phyloP scores from a whole-genome alignment of 208 protist genomes.

The Phytomonas francai region DNA sequence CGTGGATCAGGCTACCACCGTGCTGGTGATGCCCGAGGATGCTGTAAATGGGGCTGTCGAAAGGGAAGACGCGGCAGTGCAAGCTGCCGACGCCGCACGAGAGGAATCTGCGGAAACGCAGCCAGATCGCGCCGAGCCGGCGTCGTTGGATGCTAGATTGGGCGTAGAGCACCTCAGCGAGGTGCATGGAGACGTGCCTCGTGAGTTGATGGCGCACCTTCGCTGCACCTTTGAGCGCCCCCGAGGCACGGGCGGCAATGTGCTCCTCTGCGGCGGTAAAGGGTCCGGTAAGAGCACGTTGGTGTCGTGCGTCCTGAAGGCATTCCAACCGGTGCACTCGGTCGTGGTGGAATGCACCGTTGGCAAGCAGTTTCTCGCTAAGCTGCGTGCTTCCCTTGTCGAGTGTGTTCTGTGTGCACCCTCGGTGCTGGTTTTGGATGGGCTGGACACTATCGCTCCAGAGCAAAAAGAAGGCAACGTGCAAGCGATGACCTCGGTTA shows the following conservation, averaged over 20 bases:
- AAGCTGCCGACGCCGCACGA: neutral
- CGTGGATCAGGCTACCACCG: conserved; percentile 45
- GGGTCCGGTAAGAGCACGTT: conserved; percentile 81
- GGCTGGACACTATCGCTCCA: conserved; percentile 73
- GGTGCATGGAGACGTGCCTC: conserved; percentile 43
- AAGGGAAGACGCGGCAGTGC: conserved; percentile 1
- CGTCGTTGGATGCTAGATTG: conserved; percentile 5
- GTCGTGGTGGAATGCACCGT: conserved; percentile 52
- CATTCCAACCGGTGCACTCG: conserved; percentile 38
- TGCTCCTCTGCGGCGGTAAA: conserved; percentile 73
- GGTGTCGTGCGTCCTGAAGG: conserved; percentile 31
- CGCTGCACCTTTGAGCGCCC: conserved; percentile 22
- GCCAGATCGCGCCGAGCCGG: neutral
- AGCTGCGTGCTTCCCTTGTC: conserved; percentile 36
- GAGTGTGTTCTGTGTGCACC: conserved; percentile 74
- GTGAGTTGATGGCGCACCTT: conserved; percentile 42
- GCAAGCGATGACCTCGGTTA: conserved; percentile 46
- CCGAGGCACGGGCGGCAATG: conserved; percentile 30
- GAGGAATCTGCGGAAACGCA: neutral
- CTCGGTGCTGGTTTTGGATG: conserved; percentile 78
- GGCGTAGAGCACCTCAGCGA: conserved; percentile 26
- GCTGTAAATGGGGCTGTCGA: conserved; percentile 5
- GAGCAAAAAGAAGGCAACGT: conserved; percentile 67
- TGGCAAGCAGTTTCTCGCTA: conserved; percentile 30
- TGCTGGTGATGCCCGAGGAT: conserved; percentile 44